A percentile compares a stretch with the other conserved stretches of the same genome.
Evolutionary conservation across 352 stramenopile genomes (phyloP).

Genomic region (Phytopythium sindhum): DNA sequence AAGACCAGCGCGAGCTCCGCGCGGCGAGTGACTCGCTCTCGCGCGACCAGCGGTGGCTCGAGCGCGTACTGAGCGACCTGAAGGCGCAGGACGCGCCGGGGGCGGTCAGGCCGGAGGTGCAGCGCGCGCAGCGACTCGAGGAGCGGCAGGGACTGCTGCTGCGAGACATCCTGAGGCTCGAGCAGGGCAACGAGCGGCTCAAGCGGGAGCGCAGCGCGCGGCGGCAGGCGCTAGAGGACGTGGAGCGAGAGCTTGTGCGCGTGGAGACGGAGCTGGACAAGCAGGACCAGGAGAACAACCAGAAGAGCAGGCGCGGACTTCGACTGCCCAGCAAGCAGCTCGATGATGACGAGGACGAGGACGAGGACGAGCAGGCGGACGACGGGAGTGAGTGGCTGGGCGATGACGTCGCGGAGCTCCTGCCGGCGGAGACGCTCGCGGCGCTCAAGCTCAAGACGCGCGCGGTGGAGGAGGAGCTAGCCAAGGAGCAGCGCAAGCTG

Average conservation of each 20-base stretch:
- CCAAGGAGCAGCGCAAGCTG: slow-evolving; percentile 47
- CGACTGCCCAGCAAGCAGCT: neutral
- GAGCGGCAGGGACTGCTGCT: slow-evolving; percentile 42
- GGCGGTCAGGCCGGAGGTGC: slow-evolving; percentile 43
- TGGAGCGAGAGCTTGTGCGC: slow-evolving; percentile 30
- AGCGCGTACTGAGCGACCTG: slow-evolving; percentile 42
- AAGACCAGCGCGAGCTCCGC: slow-evolving; percentile 24
- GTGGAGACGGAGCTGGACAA: slow-evolving; percentile 7
- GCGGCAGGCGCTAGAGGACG: slow-evolving; percentile 38
- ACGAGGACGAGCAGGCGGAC: slow-evolving; percentile 3
- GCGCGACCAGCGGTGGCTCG: slow-evolving; percentile 36
- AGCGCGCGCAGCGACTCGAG: slow-evolving; percentile 38
- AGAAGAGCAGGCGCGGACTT: neutral
- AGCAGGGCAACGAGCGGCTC: slow-evolving; percentile 47
- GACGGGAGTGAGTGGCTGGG: slow-evolving; percentile 34
- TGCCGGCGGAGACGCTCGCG: slow-evolving; percentile 26
- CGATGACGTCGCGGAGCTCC: slow-evolving; percentile 38
- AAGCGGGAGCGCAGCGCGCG: slow-evolving; percentile 41
- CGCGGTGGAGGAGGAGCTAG: slow-evolving; percentile 48
- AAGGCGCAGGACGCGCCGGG: slow-evolving; percentile 39
- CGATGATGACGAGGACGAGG: neutral
- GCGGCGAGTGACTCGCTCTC: slow-evolving; percentile 37
- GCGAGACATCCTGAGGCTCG: slow-evolving; percentile 51
- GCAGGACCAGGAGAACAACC: neutral
- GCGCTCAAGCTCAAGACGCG: slow-evolving; percentile 29